Percentiles rank a stretch among this genome's conserved stretches.
These are phyloP conservation scores for Pseudocohnilembus persalinus DNA, from an alignment of 169 alveolate genomes.

Conservation along the genomic window DNA sequence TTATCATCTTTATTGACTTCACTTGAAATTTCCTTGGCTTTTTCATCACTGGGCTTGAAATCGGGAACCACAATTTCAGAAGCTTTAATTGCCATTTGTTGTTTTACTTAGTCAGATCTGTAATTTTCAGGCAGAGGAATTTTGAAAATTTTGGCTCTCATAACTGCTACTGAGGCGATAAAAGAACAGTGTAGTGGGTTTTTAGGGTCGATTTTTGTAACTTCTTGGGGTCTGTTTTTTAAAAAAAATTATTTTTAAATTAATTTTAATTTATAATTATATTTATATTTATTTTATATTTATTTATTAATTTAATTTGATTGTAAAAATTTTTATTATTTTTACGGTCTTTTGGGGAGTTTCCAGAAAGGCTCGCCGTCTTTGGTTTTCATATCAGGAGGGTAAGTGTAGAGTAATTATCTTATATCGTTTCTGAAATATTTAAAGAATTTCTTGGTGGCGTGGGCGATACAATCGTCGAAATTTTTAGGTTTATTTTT, in stretches of 20 bases:
- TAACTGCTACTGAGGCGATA: conserved; percentile 70
- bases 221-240: conserved; percentile 40
- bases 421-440: conserved; percentile 68
- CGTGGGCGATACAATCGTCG: conserved; percentile 69
- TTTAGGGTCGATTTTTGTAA: conserved; percentile 45
- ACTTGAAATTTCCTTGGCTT: conserved; percentile 61
- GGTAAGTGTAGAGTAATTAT: conserved; percentile 78
- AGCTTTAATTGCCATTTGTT: conserved; percentile 52
- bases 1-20: conserved; percentile 45
- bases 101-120: conserved; percentile 50
- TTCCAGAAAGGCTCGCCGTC: conserved; percentile 85
- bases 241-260: too few species aligned
- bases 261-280: too few species aligned
- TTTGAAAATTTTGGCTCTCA: conserved; percentile 67
- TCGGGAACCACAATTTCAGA: conserved; percentile 46
- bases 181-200: conserved; percentile 60
- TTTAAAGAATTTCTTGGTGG: conserved; percentile 72
- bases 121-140: conserved; percentile 59
- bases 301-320: too few species aligned
- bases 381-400: conserved; percentile 76
- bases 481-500: conserved; percentile 66
- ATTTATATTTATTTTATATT: too few species aligned
- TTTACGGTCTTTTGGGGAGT: conserved; percentile 77
- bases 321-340: too few species aligned
- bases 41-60: conserved; percentile 68